Conservation (phyloP, 345 rosid species). For the Populus pruinosa region DNA sequence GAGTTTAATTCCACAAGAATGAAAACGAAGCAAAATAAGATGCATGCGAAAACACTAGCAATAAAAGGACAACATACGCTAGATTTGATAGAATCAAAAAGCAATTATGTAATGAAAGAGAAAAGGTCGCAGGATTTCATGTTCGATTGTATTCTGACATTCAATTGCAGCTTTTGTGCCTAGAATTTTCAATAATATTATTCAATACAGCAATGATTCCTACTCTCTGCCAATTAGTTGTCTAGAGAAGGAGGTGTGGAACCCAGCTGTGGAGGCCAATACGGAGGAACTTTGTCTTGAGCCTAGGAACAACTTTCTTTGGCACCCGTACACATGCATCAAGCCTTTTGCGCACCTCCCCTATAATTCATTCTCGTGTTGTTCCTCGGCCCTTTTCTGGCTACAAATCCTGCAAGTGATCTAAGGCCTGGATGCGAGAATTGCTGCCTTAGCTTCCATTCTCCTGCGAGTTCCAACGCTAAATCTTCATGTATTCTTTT, state of each 20-base stretch:
- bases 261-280: slow-evolving; percentile 3
- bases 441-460: neutral
- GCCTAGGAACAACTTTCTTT: neutral
- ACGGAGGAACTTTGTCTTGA: slow-evolving; percentile 8
- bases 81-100: too few relatives aligned
- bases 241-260: neutral
- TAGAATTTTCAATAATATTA: neutral
- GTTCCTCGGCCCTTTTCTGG: neutral
- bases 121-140: neutral
- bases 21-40: neutral
- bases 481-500: neutral
- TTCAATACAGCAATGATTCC: neutral
- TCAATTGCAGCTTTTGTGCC: neutral
- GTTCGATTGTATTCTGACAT: neutral
- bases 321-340: neutral
- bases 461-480: neutral
- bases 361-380: neutral
- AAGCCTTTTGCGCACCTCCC: neutral
- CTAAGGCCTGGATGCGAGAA: neutral
- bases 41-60: neutral
- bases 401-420: neutral
- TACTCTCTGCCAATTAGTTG: neutral
- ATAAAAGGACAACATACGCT: too few relatives aligned
- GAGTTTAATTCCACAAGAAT: neutral
- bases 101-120: too few relatives aligned